Evolutionary conservation across 2,329 filamentous ascomycete species (phyloP).

Genomic region (Gaeumannomyces tritici): DNA sequence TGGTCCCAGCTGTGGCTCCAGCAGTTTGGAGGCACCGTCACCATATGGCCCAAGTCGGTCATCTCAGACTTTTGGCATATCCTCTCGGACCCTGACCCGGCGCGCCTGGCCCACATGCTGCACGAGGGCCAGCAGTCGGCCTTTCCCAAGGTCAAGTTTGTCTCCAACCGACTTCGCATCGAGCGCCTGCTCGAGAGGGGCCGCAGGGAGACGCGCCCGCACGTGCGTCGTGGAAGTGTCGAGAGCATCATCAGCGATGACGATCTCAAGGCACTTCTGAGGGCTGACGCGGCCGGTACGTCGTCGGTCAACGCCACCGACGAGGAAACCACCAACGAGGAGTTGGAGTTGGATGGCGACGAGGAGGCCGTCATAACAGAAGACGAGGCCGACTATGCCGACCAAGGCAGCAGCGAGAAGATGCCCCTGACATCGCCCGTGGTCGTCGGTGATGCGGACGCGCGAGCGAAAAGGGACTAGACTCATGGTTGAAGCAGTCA

Average conservation of each 20-base stretch:
- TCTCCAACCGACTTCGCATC: constrained; percentile 76
- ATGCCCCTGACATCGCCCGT: neutral
- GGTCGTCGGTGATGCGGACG: neutral
- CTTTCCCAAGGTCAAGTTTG: constrained; percentile 87
- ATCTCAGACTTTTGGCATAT: constrained; percentile 78
- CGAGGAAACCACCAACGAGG: constrained; percentile 3
- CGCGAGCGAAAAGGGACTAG: neutral
- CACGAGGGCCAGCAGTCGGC: constrained; percentile 80
- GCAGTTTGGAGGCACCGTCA: constrained; percentile 87
- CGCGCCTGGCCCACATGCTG: constrained; percentile 77
- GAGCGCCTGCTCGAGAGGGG: constrained; percentile 61
- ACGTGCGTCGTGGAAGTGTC: constrained; percentile 39
- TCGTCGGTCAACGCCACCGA: neutral
- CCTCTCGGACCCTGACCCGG: constrained; percentile 68
- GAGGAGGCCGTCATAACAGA: neutral
- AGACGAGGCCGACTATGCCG: neutral
- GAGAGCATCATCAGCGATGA: constrained; percentile 54
- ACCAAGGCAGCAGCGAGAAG: neutral
- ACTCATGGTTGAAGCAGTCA: neutral
- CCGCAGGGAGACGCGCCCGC: constrained; percentile 40
- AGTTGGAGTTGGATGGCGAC: constrained; percentile 1
- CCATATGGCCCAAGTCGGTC: constrained; percentile 83
- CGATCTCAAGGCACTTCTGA: constrained; percentile 41
- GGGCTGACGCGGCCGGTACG: neutral
- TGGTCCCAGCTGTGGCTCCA: constrained; percentile 97